phyloP scores from a whole-genome alignment of 768 basidiomycete genomes.

The Rhodotorula graminis region DNA sequence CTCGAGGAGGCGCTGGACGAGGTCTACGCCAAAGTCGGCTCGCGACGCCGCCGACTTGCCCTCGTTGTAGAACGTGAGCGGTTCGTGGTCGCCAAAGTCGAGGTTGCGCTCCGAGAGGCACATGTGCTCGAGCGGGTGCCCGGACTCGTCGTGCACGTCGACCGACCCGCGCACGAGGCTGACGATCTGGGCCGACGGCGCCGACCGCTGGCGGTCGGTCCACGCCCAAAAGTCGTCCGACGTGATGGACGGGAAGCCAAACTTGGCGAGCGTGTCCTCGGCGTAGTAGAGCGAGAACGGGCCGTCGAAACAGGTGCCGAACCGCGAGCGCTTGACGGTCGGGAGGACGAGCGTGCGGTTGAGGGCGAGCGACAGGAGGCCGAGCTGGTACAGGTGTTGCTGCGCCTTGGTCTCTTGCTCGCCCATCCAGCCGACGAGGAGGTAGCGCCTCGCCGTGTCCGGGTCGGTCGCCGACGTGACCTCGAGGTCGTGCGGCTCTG shows the following conservation, averaged over 20 bases:
- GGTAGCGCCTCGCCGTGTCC: conserved; percentile 11
- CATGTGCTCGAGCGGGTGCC: conserved; percentile 1
- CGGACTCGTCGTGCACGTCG: not conserved
- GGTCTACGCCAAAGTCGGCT: conserved; percentile 26
- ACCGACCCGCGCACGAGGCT: not conserved
- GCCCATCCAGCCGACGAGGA: conserved; percentile 32
- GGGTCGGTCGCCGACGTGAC: conserved; percentile 12
- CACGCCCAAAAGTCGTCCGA: conserved; percentile 40
- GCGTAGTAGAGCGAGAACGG: conserved; percentile 56
- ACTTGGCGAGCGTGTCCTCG: conserved; percentile 14
- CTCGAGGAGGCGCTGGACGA: conserved; percentile 34
- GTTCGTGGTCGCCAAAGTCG: conserved; percentile 9
- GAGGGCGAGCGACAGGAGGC: conserved; percentile 52
- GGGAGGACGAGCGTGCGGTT: conserved; percentile 59
- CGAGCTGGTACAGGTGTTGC: conserved; percentile 54
- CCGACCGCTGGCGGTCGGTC: not conserved
- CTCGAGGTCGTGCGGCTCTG: not conserved
- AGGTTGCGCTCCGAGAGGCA: conserved; percentile 8
- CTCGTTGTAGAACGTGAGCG: conserved; percentile 9
- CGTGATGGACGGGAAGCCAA: conserved; percentile 42
- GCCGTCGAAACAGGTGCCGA: conserved; percentile 55
- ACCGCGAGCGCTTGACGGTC: conserved; percentile 55
- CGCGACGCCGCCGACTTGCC: conserved; percentile 15
- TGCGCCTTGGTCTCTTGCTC: conserved; percentile 46
- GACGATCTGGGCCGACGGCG: conserved; percentile 14